These are phyloP conservation scores for Hansenula anomala DNA, from an alignment of 1,139 yeast species.

Conservation along the genomic window DNA sequence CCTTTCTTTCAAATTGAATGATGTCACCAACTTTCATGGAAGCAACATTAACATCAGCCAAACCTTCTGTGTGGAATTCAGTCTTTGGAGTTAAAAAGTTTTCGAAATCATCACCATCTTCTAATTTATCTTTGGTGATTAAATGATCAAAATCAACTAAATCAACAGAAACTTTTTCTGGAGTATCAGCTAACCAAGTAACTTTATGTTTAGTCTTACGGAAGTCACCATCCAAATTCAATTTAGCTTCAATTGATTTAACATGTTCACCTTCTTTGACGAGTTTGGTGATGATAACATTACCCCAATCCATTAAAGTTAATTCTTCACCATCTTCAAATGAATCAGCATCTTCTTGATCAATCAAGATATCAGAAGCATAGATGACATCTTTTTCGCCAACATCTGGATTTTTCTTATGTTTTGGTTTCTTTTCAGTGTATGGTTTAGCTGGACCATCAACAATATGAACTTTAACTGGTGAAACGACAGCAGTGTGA, in stretches of 20 bases:
- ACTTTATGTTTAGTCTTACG: constrained; percentile 92
- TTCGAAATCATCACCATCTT: constrained; percentile 91
- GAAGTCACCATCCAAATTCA: constrained; percentile 95
- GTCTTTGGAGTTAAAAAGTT: constrained; percentile 88
- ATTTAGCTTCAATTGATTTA: constrained; percentile 65
- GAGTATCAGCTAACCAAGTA: constrained; percentile 91
- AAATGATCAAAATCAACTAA: constrained; percentile 92
- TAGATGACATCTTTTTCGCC: constrained; percentile 79
- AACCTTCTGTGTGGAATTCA: constrained; percentile 74
- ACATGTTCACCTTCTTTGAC: constrained; percentile 55
- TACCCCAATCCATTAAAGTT: constrained; percentile 99
- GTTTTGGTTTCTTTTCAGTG: constrained; percentile 79
- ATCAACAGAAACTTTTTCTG: constrained; percentile 64
- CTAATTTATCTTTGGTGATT: constrained; percentile 92
- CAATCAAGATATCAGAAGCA: constrained; percentile 63
- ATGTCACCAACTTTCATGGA: constrained; percentile 79
- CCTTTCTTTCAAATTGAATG: constrained; percentile 96
- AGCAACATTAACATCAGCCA: constrained; percentile 78
- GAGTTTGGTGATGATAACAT: constrained; percentile 74
- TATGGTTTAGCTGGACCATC: constrained; percentile 65
- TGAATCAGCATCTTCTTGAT: constrained; percentile 83
- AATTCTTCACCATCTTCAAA: constrained; percentile 78
- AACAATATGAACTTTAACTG: constrained; percentile 59
- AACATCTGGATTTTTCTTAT: constrained; percentile 91
- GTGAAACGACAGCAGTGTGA: constrained; percentile 75